Evolutionary conservation across 495 filamentous ascomycete genomes (phyloP), one percentile per base, ranked within the genome.

Genomic region (Lophium mytilinum): DNA sequence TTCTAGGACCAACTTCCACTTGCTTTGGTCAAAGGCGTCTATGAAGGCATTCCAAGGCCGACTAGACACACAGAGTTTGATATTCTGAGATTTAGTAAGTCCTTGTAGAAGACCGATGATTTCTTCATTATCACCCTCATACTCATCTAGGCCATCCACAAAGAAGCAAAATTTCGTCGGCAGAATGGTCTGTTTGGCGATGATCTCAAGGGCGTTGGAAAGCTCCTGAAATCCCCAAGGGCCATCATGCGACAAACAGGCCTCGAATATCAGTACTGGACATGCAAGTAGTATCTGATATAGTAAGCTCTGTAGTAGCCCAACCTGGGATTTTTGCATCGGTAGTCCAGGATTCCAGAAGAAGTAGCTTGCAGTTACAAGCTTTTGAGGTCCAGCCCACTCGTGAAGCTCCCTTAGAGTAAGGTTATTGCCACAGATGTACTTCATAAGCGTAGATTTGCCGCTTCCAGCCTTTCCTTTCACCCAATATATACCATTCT

Each of bases 41-140:
- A 71, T 59, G 53, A 81, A 80, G 0, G 66, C 64, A 24, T 69
- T 68, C 73, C 71, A 78, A 0, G 76, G 74, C 0, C 78, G 69
- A 56, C 79, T 81, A 14, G 78, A 76, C 2, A 78, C 55, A 54
- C 79, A 82, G 7, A 75, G 14, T 50, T 80, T 80, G 51, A 79
- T 56, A 53, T 73, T 59, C 0, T 50, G 9, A 12, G 45, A 55
- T 6, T 19, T 19, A 10, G 57, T 47, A 37, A 66, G 36, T 5
- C 12, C 11, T 21, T 63, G 9, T 14, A 72, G 33, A 0, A 66
- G 14, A 1, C 66, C 42, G 12, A 71, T 46, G 7, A 73, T 48
- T 7, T 68, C 59, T 14, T 15, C 19, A 53, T 68, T 55, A 15
- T 71, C 52, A 4, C 65, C 73, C 1, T 69, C 52, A 53, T 62